A percentile compares a stretch with the other conserved stretches of the same genome.
These are phyloP conservation scores for Alliaria petiolata DNA, from an alignment of 345 rosid genomes.

Conservation along the genomic window DNA sequence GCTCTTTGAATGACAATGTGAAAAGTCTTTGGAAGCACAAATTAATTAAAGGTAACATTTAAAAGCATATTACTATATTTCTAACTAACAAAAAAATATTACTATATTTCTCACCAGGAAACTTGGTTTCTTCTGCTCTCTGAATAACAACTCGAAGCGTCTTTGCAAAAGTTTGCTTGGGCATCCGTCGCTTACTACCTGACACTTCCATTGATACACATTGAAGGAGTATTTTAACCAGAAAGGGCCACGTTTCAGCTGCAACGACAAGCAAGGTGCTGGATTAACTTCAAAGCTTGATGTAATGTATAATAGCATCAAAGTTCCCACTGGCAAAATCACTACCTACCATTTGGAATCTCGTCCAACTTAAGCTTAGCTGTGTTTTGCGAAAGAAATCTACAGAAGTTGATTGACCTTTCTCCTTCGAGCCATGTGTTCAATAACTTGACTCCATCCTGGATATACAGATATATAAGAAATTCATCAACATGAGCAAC, in stretches of 20 bases:
- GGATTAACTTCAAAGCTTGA: constrained; percentile 9
- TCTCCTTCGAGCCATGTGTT: constrained; percentile 81
- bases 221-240: constrained; percentile 55
- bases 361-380: constrained; percentile 58
- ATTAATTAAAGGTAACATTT: neutral
- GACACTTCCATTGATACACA: constrained; percentile 75
- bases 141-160: constrained; percentile 64
- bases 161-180: constrained; percentile 65
- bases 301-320: neutral
- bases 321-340: neutral
- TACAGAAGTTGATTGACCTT: constrained; percentile 57
- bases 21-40: constrained; percentile 47
- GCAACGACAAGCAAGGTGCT: constrained; percentile 35
- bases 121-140: constrained; percentile 60
- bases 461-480: constrained; percentile 9
- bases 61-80: constrained; percentile 1
- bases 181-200: constrained; percentile 61
- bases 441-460: constrained; percentile 88
- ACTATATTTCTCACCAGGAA: constrained; percentile 50
- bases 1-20: constrained; percentile 47
- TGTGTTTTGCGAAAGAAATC: constrained; percentile 60
- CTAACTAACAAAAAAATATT: neutral
- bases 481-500: neutral
- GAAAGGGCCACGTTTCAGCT: constrained; percentile 94
- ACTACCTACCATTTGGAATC: constrained; percentile 64